Percentiles rank a stretch among this genome's conserved stretches.
These are phyloP conservation scores for Astrephomene gubernaculifera DNA, from an alignment of 139 green algal species.

Conservation along the genomic window DNA sequence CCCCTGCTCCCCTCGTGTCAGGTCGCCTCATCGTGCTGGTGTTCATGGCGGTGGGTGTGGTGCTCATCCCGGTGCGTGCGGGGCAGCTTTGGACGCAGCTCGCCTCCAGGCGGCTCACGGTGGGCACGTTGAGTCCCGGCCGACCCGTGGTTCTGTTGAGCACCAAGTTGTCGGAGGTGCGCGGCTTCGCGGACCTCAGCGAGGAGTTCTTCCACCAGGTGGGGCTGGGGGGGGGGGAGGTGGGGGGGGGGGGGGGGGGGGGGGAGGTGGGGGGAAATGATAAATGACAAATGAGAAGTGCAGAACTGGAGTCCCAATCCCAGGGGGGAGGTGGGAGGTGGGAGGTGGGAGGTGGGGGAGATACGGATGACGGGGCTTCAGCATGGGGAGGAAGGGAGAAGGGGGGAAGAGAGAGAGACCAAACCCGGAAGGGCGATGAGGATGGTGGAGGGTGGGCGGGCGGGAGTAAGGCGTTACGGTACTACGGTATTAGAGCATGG, in stretches of 20 bases:
- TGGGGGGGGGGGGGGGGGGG: neutral
- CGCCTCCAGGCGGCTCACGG: conserved; percentile 48
- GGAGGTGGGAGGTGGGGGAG: too few species aligned
- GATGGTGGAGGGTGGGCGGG: too few species aligned
- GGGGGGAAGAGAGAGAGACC: too few species aligned
- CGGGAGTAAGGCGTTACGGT: too few species aligned
- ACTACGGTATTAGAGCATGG: too few species aligned
- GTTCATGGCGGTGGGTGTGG: conserved; percentile 84
- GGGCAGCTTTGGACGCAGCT: conserved; percentile 79
- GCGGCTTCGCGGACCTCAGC: conserved; percentile 84
- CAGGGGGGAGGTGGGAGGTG: too few species aligned
- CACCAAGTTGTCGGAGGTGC: conserved; percentile 74
- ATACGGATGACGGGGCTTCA: too few species aligned
- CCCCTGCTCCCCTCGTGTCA: neutral
- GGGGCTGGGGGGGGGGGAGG: neutral
- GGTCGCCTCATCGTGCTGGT: conserved; percentile 74
- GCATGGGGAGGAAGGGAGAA: too few species aligned
- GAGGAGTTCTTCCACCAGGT: conserved; percentile 72
- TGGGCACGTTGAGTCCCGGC: neutral
- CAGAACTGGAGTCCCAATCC: too few species aligned
- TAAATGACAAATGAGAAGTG: too few species aligned
- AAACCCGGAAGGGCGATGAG: too few species aligned
- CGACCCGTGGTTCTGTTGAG: conserved; percentile 75
- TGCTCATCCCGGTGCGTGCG: conserved; percentile 83
- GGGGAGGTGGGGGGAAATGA: too few species aligned